Percentiles rank a stretch among this genome's conserved stretches.
phyloP scores from a whole-genome alignment of 331 rosid species.

The Dryas integrifolia region DNA sequence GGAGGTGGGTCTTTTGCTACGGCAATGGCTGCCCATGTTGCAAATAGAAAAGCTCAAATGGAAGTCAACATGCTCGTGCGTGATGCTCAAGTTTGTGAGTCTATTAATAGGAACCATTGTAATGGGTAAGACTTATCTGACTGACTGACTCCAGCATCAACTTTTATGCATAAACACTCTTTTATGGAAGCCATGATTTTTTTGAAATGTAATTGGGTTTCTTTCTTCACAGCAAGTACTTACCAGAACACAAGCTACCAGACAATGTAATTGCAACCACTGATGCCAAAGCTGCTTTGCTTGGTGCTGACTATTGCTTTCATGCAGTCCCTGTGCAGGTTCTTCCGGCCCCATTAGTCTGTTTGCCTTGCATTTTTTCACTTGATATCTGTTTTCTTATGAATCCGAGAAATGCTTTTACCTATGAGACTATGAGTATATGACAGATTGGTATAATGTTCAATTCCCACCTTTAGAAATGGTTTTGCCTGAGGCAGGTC shows the following conservation, averaged over 20 bases:
- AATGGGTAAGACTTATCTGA: slow-evolving; percentile 45
- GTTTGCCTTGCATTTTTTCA: neutral
- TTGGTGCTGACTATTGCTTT: slow-evolving; percentile 71
- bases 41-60: slow-evolving; percentile 65
- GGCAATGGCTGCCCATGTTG: slow-evolving; percentile 97
- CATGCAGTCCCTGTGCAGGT: slow-evolving; percentile 99
- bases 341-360: slow-evolving; percentile 7
- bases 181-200: neutral
- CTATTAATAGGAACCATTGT: slow-evolving; percentile 58
- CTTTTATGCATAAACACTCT: neutral
- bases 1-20: slow-evolving; percentile 99
- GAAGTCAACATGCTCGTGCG: slow-evolving; percentile 82
- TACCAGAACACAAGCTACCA: slow-evolving; percentile 69
- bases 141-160: neutral
- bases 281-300: slow-evolving; percentile 76
- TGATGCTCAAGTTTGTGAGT: slow-evolving; percentile 74
- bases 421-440: neutral
- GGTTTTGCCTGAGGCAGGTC: neutral
- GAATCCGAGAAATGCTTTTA: neutral
- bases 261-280: slow-evolving; percentile 76
- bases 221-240: slow-evolving; percentile 58
- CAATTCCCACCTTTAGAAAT: neutral
- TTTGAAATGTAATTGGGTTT: slow-evolving; percentile 13
- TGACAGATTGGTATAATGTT: neutral
- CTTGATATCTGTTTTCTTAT: neutral